Base-by-base conservation (phyloP, 2,329 filamentous ascomycete genomes). In the Aphanocladium album region DNA sequence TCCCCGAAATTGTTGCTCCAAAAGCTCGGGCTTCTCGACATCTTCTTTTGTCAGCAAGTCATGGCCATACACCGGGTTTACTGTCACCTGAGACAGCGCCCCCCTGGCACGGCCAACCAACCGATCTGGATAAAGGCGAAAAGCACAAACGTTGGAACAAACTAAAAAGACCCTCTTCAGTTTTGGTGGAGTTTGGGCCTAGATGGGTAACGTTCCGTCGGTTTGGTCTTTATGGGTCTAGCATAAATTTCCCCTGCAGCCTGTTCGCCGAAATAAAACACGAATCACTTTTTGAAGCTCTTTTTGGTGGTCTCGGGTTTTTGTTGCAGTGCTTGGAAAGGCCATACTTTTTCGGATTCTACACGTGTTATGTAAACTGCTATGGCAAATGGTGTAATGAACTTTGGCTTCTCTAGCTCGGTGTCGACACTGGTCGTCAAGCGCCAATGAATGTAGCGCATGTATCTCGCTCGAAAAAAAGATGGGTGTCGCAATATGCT, bases 201-300 rank as follows among this genome's bases (percentile, higher is more conserved):
- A 27, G 39, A n/a, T 25, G 45, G 52, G 52, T 55, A 45, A 55
- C 52, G 39, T 55, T 55, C 52, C 39, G 52, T 55, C 33, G 17
- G 8, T 55, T 46, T 19, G 52, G 21, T 7, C 5, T 8, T n/a
- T 21, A 45, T 33, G 52, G 52, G 39, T 55, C 52, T 14, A 11
- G 45, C 45, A 27, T 47, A 27, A 47, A 17, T 5, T 23, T 12
- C 52, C 52, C 39, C 5, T 14, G n/a, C 25, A 55, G 8, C n/a
- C 5, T 21, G 4, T 45, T 45, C 19, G 52, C 17, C 52, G 37
- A 55, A 51, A 45, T 45, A 9, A 9, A 55, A 11, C 30, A 12
- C 2, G 17, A 25, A 39, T 21, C 19, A 19, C 30, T 39, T 30
- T 30, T 30, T 30, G 30, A 9, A 30, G 30, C 30, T 5, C 30